Conservation (phyloP, 208 protist genomes). For the Porcisia hertigi region DNA sequence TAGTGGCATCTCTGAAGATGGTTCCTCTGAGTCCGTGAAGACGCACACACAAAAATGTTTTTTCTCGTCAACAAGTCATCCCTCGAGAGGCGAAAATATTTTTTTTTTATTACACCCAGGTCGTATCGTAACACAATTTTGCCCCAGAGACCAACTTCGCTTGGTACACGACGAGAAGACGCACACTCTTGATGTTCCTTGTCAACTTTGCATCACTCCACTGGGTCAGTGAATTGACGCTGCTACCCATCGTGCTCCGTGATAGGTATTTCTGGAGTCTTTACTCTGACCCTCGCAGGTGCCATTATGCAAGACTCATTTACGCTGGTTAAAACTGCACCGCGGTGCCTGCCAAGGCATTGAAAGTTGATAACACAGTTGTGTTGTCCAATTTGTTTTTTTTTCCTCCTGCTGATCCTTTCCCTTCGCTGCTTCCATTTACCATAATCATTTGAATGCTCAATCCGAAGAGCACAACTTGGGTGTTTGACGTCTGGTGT, state of each 20-base stretch:
- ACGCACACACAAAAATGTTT: neutral
- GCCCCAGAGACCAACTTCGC: neutral
- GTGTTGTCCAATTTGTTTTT: neutral
- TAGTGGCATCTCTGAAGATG: too few relatives aligned
- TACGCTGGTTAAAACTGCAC: neutral
- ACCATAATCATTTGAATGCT: neutral
- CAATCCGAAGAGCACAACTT: neutral
- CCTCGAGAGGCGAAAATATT: too few relatives aligned
- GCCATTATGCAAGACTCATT: neutral
- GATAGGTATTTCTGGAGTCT: neutral
- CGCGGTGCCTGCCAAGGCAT: neutral
- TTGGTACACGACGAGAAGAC: too few relatives aligned
- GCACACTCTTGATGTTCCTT: neutral
- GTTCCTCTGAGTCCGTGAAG: neutral
- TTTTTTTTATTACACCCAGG: too few relatives aligned
- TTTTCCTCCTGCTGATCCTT: neutral
- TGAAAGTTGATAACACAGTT: neutral
- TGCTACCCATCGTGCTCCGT: neutral
- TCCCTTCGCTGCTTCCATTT: neutral
- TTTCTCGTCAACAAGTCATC: neutral
- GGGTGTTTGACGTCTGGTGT: neutral
- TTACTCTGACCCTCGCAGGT: neutral
- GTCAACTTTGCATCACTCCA: too few relatives aligned
- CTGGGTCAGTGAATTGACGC: neutral
- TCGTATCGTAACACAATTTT: too few relatives aligned